Percentiles rank a stretch among this genome's conserved stretches.
phyloP scores from a whole-genome alignment of 2,329 filamentous ascomycete species.

The Botrytis pseudocinerea region DNA sequence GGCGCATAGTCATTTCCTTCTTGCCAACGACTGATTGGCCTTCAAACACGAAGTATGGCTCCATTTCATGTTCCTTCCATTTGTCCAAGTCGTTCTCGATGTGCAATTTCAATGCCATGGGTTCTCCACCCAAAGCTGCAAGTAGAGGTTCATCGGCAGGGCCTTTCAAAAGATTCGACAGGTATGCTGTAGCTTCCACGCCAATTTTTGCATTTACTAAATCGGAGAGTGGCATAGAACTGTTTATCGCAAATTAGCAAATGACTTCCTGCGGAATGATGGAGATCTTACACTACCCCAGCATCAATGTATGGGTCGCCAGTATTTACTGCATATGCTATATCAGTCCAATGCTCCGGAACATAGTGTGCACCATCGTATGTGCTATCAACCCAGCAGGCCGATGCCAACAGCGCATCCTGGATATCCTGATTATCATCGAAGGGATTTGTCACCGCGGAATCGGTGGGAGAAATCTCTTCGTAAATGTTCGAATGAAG shows the following conservation, averaged over 20 bases:
- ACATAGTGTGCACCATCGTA: background rate
- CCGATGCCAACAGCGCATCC: background rate
- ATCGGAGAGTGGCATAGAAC: conserved; percentile 60
- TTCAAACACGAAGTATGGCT: conserved; percentile 89
- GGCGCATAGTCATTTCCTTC: conserved; percentile 66
- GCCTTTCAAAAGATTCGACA: conserved; percentile 73
- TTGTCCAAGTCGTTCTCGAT: conserved; percentile 75
- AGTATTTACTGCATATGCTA: conserved; percentile 9
- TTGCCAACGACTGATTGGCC: conserved; percentile 78
- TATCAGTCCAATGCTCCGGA: background rate
- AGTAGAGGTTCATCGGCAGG: conserved; percentile 81
- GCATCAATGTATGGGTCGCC: conserved; percentile 16
- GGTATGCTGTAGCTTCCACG: conserved; percentile 87
- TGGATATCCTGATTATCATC: background rate
- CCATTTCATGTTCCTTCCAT: conserved; percentile 69
- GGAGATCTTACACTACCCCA: conserved; percentile 8
- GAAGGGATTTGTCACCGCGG: background rate
- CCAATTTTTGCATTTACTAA: conserved; percentile 75
- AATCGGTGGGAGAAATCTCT: background rate
- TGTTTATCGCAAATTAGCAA: conserved; percentile 22
- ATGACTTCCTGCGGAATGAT: background rate
- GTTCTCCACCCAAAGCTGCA: conserved; percentile 84
- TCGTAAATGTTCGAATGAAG: background rate
- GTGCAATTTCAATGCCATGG: conserved; percentile 72
- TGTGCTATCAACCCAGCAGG: background rate